Percentiles rank a stretch among this genome's conserved stretches.
phyloP scores from a whole-genome alignment of 768 basidiomycete species.

The Favolaschia claudopus region DNA sequence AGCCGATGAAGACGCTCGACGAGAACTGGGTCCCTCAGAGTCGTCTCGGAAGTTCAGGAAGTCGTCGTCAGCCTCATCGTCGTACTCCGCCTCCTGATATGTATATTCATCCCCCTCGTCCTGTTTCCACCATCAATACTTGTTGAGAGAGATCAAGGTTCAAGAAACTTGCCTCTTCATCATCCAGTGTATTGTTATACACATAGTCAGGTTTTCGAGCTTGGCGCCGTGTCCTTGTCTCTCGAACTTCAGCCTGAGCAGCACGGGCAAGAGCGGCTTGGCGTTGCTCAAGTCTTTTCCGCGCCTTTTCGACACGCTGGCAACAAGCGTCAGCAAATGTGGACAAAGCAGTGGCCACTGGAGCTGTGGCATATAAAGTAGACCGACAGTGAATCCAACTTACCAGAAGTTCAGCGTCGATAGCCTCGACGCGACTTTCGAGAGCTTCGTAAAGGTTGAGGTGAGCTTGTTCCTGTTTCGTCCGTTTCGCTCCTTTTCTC shows the following conservation, averaged over 20 bases:
- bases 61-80: constrained; percentile 69
- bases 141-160: constrained; percentile 31
- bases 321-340: constrained; percentile 28
- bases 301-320: constrained; percentile 76
- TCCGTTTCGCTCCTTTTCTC: constrained; percentile 55
- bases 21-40: constrained; percentile 50
- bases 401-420: constrained; percentile 78
- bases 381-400: constrained; percentile 53
- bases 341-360: neutral
- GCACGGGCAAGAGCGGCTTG: constrained; percentile 59
- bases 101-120: constrained; percentile 75
- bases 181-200: constrained; percentile 64
- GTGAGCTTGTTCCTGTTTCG: constrained; percentile 69
- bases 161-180: constrained; percentile 65
- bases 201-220: constrained; percentile 83
- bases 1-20: constrained; percentile 38
- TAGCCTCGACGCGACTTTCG: constrained; percentile 66
- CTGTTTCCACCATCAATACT: constrained; percentile 43
- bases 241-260: constrained; percentile 74
- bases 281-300: constrained; percentile 74
- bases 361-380: too few relatives aligned
- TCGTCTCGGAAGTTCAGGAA: constrained; percentile 50
- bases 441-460: constrained; percentile 65
- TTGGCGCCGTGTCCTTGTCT: constrained; percentile 79
- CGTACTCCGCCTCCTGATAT: constrained; percentile 70